Evolutionary conservation across 345 rosid genomes (phyloP), one percentile per base, ranked within the genome.

Genomic region (Microthlaspi erraticum): DNA sequence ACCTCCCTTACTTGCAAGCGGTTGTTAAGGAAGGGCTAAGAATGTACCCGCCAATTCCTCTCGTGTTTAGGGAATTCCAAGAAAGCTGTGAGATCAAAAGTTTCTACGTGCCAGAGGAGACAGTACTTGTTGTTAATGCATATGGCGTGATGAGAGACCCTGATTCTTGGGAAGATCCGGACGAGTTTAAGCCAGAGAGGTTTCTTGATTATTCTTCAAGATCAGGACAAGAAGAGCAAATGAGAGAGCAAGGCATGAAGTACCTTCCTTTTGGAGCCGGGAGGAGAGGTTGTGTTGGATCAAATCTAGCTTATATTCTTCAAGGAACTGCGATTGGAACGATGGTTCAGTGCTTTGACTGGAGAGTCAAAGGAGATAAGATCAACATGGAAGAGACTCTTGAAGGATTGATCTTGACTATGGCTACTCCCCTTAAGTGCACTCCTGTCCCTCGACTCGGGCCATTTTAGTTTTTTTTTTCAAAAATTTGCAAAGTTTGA

Each of bases 401-500:
- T 8, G 10, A 11, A 20, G 61, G 74, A 34, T 6, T 67, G 71
- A 20, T 49, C 23, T 2, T 71, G 16, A 41, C 26, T 5, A 29
- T 80, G 78, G 75, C 75, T 37, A 16, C 63, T 37, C 58, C 74
- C 12, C 58, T 71, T 14, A 2, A 16, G n/a, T 71, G 73, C 19
- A 38, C 26, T 48, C 79, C 83, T 16, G 13, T 29, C 23, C 5
- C 68, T 68, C 65, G 57, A 12, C 13, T 39, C 6, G 44, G 12
- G 5, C 44, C 44, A n/a, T 12, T 39, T 39, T 3, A 11, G 6
- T 4, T 39, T 39, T n/a, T n/a, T n/a, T n/a, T 39, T 10, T n/a
- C n/a, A n/a, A n/a, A n/a, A 39, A 3, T 39, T 39, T 11, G 6
- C 4, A 10, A 39, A 39, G 43, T 39, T 13, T 4, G 13, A 39